Conservation (phyloP, 257 asterid species). For the Henckelia pumila region DNA sequence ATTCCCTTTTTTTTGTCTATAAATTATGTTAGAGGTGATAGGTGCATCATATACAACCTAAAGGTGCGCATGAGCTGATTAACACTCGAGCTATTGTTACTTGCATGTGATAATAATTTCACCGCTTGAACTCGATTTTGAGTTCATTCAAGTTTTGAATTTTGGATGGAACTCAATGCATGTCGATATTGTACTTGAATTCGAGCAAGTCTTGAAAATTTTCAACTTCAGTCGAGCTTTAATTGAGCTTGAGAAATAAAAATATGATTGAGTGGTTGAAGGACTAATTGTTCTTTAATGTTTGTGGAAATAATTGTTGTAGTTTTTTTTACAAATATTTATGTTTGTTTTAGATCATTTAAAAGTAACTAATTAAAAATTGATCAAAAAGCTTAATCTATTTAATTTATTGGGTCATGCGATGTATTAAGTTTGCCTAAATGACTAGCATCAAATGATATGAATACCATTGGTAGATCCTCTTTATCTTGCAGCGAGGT, state of each 20-base stretch:
- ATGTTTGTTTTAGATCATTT: background rate
- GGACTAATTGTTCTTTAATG: too few relatives aligned
- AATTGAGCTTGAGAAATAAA: too few relatives aligned
- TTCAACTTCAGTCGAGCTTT: too few relatives aligned
- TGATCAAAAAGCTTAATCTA: too few relatives aligned
- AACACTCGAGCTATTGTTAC: background rate
- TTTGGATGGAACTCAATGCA: background rate
- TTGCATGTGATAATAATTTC: background rate
- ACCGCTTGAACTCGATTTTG: background rate
- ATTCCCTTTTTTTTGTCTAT: background rate
- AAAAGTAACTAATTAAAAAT: too few relatives aligned
- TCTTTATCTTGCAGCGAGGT: slow-evolving; percentile 1
- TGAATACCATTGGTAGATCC: background rate
- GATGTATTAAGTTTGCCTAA: background rate
- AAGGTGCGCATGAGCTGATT: background rate
- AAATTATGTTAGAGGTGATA: background rate
- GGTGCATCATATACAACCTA: background rate
- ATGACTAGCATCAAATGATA: background rate
- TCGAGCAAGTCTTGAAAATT: too few relatives aligned
- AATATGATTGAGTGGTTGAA: too few relatives aligned
- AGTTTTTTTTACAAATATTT: too few relatives aligned
- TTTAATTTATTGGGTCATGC: background rate
- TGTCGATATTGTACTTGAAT: background rate
- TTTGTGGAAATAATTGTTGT: too few relatives aligned
- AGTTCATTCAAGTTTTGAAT: background rate